phyloP scores from a whole-genome alignment of 2,329 filamentous ascomycete genomes.

The Anthostomella pinea region DNA sequence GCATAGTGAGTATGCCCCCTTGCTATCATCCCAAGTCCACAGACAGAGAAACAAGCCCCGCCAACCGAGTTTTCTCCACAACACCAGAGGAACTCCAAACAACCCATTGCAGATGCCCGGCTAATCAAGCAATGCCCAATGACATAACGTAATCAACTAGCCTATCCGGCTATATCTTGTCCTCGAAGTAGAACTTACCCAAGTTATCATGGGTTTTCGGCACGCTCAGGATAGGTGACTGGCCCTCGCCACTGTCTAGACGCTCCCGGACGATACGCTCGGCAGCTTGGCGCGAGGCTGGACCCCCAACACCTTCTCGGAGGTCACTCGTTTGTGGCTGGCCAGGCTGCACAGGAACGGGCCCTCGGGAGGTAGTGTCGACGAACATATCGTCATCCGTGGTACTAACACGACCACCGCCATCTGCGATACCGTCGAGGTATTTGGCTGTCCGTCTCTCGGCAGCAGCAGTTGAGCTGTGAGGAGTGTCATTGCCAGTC shows the following conservation, averaged over 20 bases:
- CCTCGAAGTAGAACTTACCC: conserved; percentile 61
- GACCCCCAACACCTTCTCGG: conserved; percentile 31
- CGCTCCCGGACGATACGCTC: conserved; percentile 63
- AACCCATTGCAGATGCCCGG: too few relatives aligned
- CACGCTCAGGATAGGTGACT: conserved; percentile 39
- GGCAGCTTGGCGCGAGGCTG: conserved; percentile 50
- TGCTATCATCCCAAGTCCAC: too few relatives aligned
- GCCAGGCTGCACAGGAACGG: conserved; percentile 43
- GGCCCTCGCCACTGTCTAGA: conserved; percentile 50
- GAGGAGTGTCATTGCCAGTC: conserved; percentile 41
- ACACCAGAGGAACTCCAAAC: too few relatives aligned
- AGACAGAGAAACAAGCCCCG: too few relatives aligned
- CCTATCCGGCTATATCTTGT: conserved; percentile 41
- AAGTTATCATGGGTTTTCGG: conserved; percentile 45
- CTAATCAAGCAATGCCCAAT: too few relatives aligned
- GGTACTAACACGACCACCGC: conserved; percentile 37
- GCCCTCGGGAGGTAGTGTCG: conserved; percentile 62
- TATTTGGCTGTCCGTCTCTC: conserved; percentile 61
- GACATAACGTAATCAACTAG: too few relatives aligned
- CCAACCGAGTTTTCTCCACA: too few relatives aligned
- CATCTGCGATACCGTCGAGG: conserved; percentile 65
- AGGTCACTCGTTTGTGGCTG: conserved; percentile 37
- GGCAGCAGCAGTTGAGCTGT: conserved; percentile 44
- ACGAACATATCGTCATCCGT: conserved; percentile 54
- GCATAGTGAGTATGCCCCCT: too few relatives aligned